phyloP scores from a whole-genome alignment of 2,329 filamentous ascomycete genomes.

The Talaromyces sp. region DNA sequence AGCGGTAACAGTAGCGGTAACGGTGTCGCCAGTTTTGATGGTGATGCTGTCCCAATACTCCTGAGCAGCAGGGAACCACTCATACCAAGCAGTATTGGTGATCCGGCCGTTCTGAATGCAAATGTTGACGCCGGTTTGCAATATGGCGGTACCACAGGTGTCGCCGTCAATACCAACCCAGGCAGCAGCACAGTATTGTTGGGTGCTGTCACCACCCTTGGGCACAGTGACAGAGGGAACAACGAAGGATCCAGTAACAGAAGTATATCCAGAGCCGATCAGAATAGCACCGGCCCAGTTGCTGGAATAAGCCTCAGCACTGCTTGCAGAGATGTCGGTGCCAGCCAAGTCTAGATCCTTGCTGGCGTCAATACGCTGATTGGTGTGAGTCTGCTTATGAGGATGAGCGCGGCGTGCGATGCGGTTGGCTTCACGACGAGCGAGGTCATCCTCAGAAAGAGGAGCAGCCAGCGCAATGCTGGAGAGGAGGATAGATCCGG shows the following conservation, averaged over 20 bases:
- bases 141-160: constrained; percentile 50
- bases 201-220: constrained; percentile 37
- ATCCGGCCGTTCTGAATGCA: constrained; percentile 38
- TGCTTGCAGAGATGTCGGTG: background rate
- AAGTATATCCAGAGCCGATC: constrained; percentile 47
- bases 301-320: constrained; percentile 39
- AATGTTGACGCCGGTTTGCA: constrained; percentile 57
- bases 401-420: background rate
- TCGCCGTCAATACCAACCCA: constrained; percentile 61
- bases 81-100: constrained; percentile 55
- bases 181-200: constrained; percentile 38
- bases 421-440: constrained; percentile 9
- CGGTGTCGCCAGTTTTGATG: constrained; percentile 43
- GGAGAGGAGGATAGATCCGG: constrained; percentile 5
- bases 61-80: constrained; percentile 54
- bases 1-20: constrained; percentile 39
- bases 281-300: constrained; percentile 60
- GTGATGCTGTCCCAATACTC: constrained; percentile 49
- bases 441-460: constrained; percentile 8
- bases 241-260: constrained; percentile 42
- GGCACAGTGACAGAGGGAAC: constrained; percentile 47
- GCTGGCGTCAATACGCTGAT: constrained; percentile 5
- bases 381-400: constrained; percentile 3
- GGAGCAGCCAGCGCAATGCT: constrained; percentile 9
- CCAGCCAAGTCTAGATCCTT: background rate